Evolutionary conservation across 352 stramenopile genomes (phyloP), one percentile per base, ranked within the genome.

Genomic region (Phytophthora gonapodyides): DNA sequence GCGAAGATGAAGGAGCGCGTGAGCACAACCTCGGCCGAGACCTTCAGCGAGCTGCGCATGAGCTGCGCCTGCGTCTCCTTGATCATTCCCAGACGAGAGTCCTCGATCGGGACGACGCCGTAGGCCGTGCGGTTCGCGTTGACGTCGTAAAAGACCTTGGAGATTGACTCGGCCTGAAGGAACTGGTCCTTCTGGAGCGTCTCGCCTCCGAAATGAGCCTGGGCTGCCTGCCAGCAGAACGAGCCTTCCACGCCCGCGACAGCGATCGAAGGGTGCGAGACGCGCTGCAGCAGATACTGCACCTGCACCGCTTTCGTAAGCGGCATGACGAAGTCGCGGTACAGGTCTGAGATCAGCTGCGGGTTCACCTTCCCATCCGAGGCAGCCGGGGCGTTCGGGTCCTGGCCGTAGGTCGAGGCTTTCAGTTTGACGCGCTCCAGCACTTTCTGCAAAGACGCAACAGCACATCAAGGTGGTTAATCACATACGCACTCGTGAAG

Each of bases 251-350:
- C 69, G 1, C 79, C 82, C 5, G 81, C 75, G 6, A 94, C 74
- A 36, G 86, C 82, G 56, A 96, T 88, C 12, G 82, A 84, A 16
- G 83, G 77, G 49, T 95, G 88, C 21, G 88, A 61, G 2, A 97
- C 67, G 5, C 88, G 82, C 72, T 95, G 81, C 17, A 97, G 73
- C 60, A 97, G 67, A 61, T 97, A 97, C 55, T 80, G 73, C 24
- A 99, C 96, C 73, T 99, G 96, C 48, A 99, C 94, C 73, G 99
- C 96, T 74, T 99, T 99, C 9, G 97, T 99, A 47, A 99, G 78
- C 11, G 97, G 97, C 72, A 99, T 99, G 47, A 99, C 97, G 58
- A 99, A 97, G 77, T 99, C 88, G 41, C 92, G 79, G 71, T 99
- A 99, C 42, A 99, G 89, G 58, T 88, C 83, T 52, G 97, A 98